Evolutionary conservation across 2,329 filamentous ascomycete species (phyloP), one percentile per base, ranked within the genome.

Genomic region (Colletotrichum ledebouriae): DNA sequence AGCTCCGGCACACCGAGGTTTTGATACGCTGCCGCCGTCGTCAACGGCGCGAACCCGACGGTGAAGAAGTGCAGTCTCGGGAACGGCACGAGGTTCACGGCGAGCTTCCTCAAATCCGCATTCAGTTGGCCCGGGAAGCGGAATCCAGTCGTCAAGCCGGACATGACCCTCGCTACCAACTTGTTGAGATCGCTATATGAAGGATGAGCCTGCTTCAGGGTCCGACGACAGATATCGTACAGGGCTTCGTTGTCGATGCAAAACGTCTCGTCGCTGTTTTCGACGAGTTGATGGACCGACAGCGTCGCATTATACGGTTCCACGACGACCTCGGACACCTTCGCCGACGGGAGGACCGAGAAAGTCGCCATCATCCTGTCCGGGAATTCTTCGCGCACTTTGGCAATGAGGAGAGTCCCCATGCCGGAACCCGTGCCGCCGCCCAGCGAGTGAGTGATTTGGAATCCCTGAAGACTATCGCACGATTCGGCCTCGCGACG

Each of bases 21-120:
- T 80, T 96, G 95, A 94, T 98, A 99, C 91, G 77, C 84, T 81
- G 72, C 84, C 83, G 83, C 93, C 96, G 83, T 55, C 1, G 96
- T 98, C 78, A 99, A 90, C 80, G 96, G 96, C 83, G 96, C 95
- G 82, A 98, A 99, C 82, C 96, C 96, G 82, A 99, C 96, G 94
- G 98, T 99, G 91, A 99, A 99, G 92, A 99, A 99, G 86, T 99
- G 96, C 73, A 99, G 93, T 93, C 96, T 95, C 75, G 96, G 96
- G 92, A 99, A 99, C 72, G 96, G 96, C 85, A 99, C 96, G 87
- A 99, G 98, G 92, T 99, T 99, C 84, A 99, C 96, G 75, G 96
- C 96, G 79, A 99, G 86, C 89, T 99, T 99, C 87, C 96, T 94
- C 75, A 99, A 92, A 83, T 99, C 96, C 80, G 96, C 98, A 92